phyloP scores from a whole-genome alignment of 1,284 basidiomycete species.

The Golubevia pallescens region DNA sequence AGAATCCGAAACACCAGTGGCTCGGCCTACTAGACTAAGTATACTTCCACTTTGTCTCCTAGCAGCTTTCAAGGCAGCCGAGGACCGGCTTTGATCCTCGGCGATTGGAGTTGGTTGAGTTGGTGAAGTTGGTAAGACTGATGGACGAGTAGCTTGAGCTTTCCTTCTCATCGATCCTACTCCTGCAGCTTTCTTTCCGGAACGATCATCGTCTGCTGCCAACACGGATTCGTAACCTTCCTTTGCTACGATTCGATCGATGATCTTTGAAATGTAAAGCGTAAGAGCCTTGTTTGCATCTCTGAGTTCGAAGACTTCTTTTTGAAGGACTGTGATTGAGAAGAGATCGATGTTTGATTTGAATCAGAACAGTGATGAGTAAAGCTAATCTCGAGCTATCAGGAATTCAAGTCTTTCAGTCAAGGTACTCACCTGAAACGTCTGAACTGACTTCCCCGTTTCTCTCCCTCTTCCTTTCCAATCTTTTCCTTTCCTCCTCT shows the following conservation, averaged over 20 bases:
- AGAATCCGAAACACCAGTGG: neutral
- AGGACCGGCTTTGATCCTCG: neutral
- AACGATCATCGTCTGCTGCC: constrained; percentile 71
- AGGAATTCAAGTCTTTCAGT: too few species aligned
- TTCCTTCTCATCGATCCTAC: neutral
- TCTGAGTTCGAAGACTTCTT: constrained; percentile 84
- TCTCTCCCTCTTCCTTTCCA: too few species aligned
- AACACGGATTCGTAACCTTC: constrained; percentile 93
- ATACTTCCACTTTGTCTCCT: neutral
- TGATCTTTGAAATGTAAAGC: constrained; percentile 92
- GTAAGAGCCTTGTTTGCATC: constrained; percentile 93
- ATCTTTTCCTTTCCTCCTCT: too few species aligned
- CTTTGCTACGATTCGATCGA: constrained; percentile 89
- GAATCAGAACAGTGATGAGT: too few species aligned
- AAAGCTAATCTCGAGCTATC: too few species aligned
- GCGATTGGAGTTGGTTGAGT: neutral
- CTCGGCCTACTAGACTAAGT: neutral
- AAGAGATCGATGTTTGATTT: too few species aligned
- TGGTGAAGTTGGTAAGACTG: neutral
- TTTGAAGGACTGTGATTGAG: too few species aligned
- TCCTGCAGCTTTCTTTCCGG: neutral
- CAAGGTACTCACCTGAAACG: too few species aligned
- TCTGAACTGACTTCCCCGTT: too few species aligned
- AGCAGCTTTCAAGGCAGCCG: neutral
- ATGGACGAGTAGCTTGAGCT: neutral